These are phyloP conservation scores for Cucumis variabilis DNA, from an alignment of 331 rosid species.

Conservation along the genomic window DNA sequence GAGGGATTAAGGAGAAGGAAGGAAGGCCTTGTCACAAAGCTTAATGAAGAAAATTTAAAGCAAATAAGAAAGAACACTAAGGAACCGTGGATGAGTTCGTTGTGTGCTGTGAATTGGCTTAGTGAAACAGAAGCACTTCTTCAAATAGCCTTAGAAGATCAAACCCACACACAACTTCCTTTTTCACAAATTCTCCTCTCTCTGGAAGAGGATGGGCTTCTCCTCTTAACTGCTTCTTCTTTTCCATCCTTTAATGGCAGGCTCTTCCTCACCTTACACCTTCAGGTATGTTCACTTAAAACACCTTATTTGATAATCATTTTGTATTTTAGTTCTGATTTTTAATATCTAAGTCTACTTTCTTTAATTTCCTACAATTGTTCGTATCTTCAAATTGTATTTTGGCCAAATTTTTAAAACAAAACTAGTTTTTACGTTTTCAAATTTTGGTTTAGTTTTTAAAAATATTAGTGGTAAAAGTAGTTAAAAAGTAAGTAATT, in stretches of 20 bases:
- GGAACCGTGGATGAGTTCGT: constrained; percentile 6
- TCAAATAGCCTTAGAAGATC: constrained; percentile 48
- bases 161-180: constrained; percentile 24
- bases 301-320: no score
- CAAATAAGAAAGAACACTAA: not conserved
- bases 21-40: constrained; percentile 29
- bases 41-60: constrained; percentile 12
- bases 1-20: constrained; percentile 49
- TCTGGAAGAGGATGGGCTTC: constrained; percentile 53
- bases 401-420: no score
- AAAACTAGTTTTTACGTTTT: no score
- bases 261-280: constrained; percentile 53
- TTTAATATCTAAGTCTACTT: no score
- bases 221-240: constrained; percentile 50
- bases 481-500: no score
- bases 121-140: constrained; percentile 50
- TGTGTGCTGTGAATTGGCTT: constrained; percentile 41
- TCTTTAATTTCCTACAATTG: no score
- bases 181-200: constrained; percentile 50
- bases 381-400: no score
- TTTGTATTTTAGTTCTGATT: no score
- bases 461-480: no score
- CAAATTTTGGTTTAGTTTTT: no score
- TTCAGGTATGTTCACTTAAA: not conserved
- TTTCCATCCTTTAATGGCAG: constrained; percentile 51